phyloP scores from a whole-genome alignment of 306 rosid species.

The Vigna reflexopilosa region DNA sequence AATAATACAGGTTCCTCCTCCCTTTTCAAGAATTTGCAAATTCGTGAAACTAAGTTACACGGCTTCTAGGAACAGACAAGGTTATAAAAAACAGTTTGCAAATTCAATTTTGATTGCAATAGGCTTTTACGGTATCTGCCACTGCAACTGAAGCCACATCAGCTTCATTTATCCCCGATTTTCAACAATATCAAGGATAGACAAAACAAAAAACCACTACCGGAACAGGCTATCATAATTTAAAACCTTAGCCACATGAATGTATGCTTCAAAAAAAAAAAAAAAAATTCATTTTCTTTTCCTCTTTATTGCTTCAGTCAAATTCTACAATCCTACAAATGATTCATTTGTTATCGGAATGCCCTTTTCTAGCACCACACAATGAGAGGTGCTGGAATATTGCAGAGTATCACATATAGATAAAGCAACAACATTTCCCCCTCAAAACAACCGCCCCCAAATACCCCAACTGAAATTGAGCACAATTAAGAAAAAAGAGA shows the following conservation, averaged over 20 bases:
- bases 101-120: neutral
- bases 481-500: constrained; percentile 6
- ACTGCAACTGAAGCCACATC: neutral
- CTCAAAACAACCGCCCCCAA: neutral
- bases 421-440: constrained; percentile 26
- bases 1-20: neutral
- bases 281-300: neutral
- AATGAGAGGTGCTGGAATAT: neutral
- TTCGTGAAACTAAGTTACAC: constrained; percentile 17
- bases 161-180: neutral
- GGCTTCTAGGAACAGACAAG: constrained; percentile 6
- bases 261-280: neutral
- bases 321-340: constrained; percentile 10
- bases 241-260: neutral
- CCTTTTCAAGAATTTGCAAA: constrained; percentile 15
- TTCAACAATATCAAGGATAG: neutral
- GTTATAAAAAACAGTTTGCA: neutral
- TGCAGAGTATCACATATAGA: neutral
- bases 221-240: neutral
- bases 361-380: constrained; percentile 19
- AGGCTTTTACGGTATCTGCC: neutral
- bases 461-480: neutral
- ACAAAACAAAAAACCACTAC: neutral
- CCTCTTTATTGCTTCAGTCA: constrained; percentile 13
- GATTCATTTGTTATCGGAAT: constrained; percentile 15